Evolutionary conservation across 1,284 basidiomycete species (phyloP).

Genomic region (Apiotrichum siamense): DNA sequence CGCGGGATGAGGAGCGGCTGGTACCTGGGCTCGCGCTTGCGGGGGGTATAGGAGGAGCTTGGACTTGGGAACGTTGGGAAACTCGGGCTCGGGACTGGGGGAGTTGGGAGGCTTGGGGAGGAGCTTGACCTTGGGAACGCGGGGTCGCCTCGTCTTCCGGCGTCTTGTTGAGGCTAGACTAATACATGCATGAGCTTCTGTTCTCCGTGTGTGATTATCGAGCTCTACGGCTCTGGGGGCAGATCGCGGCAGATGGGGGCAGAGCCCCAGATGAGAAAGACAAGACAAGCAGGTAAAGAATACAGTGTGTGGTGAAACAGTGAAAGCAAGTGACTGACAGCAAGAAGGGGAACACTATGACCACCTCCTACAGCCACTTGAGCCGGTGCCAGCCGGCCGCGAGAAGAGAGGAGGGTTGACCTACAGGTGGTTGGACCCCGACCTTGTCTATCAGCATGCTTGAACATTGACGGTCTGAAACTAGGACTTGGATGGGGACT

Average conservation of each 20-base stretch:
- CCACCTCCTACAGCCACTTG: background rate
- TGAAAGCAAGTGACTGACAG: no score
- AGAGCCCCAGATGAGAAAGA: background rate
- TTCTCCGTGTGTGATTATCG: background rate
- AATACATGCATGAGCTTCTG: background rate
- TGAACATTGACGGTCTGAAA: background rate
- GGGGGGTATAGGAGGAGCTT: no score
- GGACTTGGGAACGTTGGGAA: background rate
- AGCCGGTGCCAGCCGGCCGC: background rate
- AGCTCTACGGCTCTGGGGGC: no score
- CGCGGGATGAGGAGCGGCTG: no score
- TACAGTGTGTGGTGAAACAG: no score
- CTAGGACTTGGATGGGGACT: background rate
- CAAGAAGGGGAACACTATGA: background rate
- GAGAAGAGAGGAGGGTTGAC: background rate
- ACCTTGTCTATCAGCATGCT: conserved; percentile 13
- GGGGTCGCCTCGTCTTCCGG: background rate
- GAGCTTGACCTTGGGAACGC: background rate
- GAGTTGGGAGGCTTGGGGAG: background rate
- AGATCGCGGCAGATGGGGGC: background rate
- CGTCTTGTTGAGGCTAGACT: conserved; percentile 1
- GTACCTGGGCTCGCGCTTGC: no score
- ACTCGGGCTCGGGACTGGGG: background rate
- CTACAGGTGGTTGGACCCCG: conserved; percentile 15
- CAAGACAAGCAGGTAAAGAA: background rate